Base-by-base conservation (phyloP, 257 asterid species). In the Solanum etuberosum region DNA sequence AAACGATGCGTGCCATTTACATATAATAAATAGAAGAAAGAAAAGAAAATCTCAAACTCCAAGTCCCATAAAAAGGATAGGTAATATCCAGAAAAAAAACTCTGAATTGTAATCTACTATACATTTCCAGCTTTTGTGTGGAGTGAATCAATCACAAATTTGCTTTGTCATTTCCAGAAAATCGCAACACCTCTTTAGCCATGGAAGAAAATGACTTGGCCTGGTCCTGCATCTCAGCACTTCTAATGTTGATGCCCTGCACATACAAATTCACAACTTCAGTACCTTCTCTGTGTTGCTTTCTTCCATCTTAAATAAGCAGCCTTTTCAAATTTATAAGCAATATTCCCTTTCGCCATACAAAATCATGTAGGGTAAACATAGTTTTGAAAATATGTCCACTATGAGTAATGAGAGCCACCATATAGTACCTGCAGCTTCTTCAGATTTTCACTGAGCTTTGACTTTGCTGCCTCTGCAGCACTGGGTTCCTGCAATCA, bases 151-250 rank as follows among this genome's bases (percentile, higher is more conserved):
- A 67, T 88, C 92, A 93, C 21, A 86, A 86, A 35, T 87, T 83
- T 86, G 87, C 87, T 42, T 93, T 91, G 27, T 94, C 98, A 57
- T 88, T 94, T 85, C 95, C 98, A 87, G 95, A 86, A 37, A 88
- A 92, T 68, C 95, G 90, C 87, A 97, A 83, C 87, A 92, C 96
- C 87, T 94, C 98, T 83, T 94, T 95, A 9, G 99, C 98, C 98
- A 96, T 92, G 1, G 94, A 90, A 38, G 98, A 95, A 87, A 96
- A 96, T 10, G 99, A 96, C 13, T 87, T 92, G 3, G 99, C 97
- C 5, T 97, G 90, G 86, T 96, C 98, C 84, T 96, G 98, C 99
- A 96, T 96, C 89, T 96, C 98, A 1, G 90, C 89, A 51, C 98
- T 94, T 92, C 91, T 94, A 90, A 95, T 42, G 93, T 86, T 94